phyloP scores from a whole-genome alignment of 2,329 filamentous ascomycete genomes.

The Ophiostoma tasmaniense region DNA sequence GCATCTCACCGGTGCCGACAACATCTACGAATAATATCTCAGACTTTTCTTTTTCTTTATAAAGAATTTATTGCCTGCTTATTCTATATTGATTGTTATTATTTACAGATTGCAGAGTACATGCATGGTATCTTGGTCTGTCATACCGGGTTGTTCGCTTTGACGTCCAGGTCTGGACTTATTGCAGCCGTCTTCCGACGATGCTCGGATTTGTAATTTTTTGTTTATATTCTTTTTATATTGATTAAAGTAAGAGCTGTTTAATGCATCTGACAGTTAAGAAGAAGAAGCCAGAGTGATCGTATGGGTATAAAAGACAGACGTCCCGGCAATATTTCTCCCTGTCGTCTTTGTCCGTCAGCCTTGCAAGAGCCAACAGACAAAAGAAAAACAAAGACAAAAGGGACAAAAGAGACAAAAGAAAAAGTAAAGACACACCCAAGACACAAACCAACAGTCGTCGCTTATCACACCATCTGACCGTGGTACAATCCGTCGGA shows the following conservation, averaged over 20 bases:
- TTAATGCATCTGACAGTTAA: no score
- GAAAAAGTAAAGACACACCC: background rate
- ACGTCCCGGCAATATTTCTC: background rate
- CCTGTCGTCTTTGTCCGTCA: background rate
- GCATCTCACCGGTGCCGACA: background rate
- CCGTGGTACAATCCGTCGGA: background rate
- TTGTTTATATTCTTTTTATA: background rate
- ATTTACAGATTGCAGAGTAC: background rate
- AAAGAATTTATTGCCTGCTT: no score
- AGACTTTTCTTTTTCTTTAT: background rate
- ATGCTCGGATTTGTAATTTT: background rate
- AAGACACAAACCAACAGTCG: background rate
- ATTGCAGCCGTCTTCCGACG: background rate
- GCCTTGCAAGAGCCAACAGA: background rate
- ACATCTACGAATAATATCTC: background rate
- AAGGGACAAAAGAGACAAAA: no score
- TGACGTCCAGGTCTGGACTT: background rate
- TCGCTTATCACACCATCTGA: background rate
- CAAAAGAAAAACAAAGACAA: background rate
- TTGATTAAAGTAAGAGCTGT: background rate
- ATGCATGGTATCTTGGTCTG: background rate
- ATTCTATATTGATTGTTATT: background rate
- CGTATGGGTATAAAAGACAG: background rate
- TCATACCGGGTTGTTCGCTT: background rate
- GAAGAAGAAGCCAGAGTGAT: no score